Base-by-base conservation (phyloP, 2,329 filamentous ascomycete genomes). In the Leptographium wingfieldii region DNA sequence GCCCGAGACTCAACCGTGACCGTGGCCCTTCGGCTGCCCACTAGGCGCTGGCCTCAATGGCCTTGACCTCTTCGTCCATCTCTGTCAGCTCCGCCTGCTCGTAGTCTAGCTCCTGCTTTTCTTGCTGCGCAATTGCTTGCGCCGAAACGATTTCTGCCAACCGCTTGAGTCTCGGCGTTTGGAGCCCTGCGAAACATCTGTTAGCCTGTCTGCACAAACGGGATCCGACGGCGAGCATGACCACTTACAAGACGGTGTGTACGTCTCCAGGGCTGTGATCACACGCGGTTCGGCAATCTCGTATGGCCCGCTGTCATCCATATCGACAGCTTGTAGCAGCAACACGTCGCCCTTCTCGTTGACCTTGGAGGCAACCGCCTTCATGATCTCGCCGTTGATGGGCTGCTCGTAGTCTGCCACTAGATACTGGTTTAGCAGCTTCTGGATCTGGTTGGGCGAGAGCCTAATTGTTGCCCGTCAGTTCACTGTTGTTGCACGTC, bases 381-480 rank as follows among this genome's bases (percentile, higher is more conserved):
- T 99, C 94, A 99, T 99, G 71, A 99, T 99, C 73, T 99, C 94
- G 70, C 92, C 94, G 69, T 99, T 97, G 74, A 99, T 99, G 46
- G 94, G 94, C 75, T 97, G 94, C 75, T 99, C 94, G 73, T 99
- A 99, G 74, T 99, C 94, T 62, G 94, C 94, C 60, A 99, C 92
- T 56, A 99, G 83, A 71, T 99, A 99, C 74, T 99, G 94, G 75
- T 99, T 99, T 66, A 99, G 80, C 40, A 99, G 83, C 77, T 99
- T 99, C 74, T 99, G 94, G 64, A 99, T 99, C 74, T 99, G 94
- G 75, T 96, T 97, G 58, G 94, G 94, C 1, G 92, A 96, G 58
- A 99, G 82, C 89, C 89, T 94, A 22, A 63, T 19, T n/a, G 16
- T n/a, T 46, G 16, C 31, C 16, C 22, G 48, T 35, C 29, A 57